Evolutionary conservation across 495 filamentous ascomycete genomes (phyloP), one percentile per base, ranked within the genome.

Genomic region (Hyphodiscus hymeniophilus): DNA sequence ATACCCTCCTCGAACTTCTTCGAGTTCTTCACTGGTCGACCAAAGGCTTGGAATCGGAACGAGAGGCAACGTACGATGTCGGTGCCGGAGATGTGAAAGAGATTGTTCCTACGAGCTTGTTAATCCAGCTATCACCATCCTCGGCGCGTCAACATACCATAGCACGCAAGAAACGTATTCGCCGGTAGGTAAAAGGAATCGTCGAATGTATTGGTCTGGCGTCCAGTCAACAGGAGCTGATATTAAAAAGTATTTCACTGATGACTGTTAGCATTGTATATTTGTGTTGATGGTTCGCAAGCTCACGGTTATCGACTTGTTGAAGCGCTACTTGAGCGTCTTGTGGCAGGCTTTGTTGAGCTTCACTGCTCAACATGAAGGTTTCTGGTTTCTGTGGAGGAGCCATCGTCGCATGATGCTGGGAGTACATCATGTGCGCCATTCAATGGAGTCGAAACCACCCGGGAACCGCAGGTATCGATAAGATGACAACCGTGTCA

Each of bases 1-100:
- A 98, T 97, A 51, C 92, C 92, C 64, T 98, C 92, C 67, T 98
- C 92, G 64, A 98, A 98, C 66, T 98, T 98, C 71, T 98, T 98
- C 26, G 94, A 94, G 71, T 98, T 98, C 77, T 96, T 97, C 31
- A 98, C 92, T 2, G 92, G 92, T 33, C 92, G 87, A 47, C 92
- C 92, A 56, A 98, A 98, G 36, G 92, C 92, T 66, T 97, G 91
- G 72, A 98, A 98, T 60, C 92, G 81, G 71, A 98, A 98, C 18
- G 94, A 92, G 28, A 98, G 81, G 58, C 94, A 97, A 78, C 94
- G 81, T 42, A 98, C 92, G 58, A 98, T 98, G 66, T 98, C 92
- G 52, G 92, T 98, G 52, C 92, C 92, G 26, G 92, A 96, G 57
- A 98, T 94, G 70, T 98, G 94, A 66, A 97, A 98, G 56, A 98